Evolutionary conservation across 179 eudicot genomes (phyloP), one percentile per base, ranked within the genome.

Genomic region (Beta lomatogona): DNA sequence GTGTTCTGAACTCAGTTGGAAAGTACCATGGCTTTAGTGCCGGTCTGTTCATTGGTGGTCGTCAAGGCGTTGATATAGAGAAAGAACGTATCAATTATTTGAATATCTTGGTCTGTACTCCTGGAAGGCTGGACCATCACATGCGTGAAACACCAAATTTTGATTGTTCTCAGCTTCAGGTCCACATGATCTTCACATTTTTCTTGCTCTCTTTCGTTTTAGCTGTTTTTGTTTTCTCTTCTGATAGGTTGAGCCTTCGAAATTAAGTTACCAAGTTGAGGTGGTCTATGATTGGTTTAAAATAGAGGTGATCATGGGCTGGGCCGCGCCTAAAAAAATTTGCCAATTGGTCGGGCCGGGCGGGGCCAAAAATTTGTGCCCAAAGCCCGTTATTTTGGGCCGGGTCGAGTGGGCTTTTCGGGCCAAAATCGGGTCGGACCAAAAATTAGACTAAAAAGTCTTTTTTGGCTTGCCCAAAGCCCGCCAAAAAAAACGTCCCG

Each of bases 111-210:
- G 90, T 95, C 46, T 93, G 97, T 81, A 95, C 98, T 66, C 98
- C 98, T 57, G 98, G 98, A 14, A 90, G 98, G 77, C 93, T 94
- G 76, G 97, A 93, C 65, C 97, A 94, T 80, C 98, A 94, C 87
- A 94, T 94, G 98, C 93, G 93, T 60, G 95, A 93, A 82, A 93
- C 98, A 50, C 92, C 95, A 69, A 95, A 94, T 83, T 94, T 94
- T 81, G 97, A 93, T n/a, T 95, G 98, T 83, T 89, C 97, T 71
- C 91, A 93, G 79, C 94, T 95, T 68, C 98, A 95, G 98, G 98
- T 95, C 91, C 61, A 79, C 75, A 28, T 75, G 63, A 73, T 71
- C 67, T 59, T 71, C 79, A 14, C 28, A 65, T 22, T 77, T 66
- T 16, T 64, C 9, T 61, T 82, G 66, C 70, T 4, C 31, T 75